Conservation (phyloP, 208 protist genomes). For the Wallacemonas sp. region DNA sequence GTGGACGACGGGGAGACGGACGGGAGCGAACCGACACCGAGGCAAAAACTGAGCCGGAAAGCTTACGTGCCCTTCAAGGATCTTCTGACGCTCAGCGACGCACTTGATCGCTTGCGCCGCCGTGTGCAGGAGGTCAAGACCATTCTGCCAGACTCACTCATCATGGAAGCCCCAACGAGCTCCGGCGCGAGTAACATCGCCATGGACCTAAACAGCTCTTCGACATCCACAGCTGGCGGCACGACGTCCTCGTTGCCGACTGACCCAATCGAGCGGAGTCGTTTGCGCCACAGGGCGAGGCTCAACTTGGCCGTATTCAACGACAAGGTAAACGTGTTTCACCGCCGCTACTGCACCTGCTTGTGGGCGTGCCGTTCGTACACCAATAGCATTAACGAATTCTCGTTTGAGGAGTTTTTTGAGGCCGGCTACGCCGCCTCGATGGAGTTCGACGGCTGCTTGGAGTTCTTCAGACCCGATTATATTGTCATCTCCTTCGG, state of each 20-base stretch:
- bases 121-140: slow-evolving; percentile 10
- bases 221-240: background rate
- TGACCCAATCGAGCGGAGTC: background rate
- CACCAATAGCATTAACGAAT: slow-evolving; percentile 18
- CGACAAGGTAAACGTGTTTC: slow-evolving; percentile 55
- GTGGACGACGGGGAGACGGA: slow-evolving; percentile 18
- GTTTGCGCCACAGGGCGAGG: background rate
- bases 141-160: slow-evolving; percentile 11
- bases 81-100: background rate
- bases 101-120: background rate
- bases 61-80: background rate
- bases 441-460: slow-evolving; percentile 35
- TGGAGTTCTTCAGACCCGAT: slow-evolving; percentile 48
- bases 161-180: background rate
- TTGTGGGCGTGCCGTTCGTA: slow-evolving; percentile 32
- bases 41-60: background rate
- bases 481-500: slow-evolving; percentile 55
- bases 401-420: slow-evolving; percentile 18
- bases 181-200: background rate
- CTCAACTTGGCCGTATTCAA: slow-evolving; percentile 61
- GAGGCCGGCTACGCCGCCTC: slow-evolving; percentile 15
- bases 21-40: slow-evolving; percentile 1
- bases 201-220: background rate
- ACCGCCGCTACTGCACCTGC: slow-evolving; percentile 45
- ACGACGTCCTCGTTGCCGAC: background rate